Base-by-base conservation (phyloP, 2,329 filamentous ascomycete genomes). In the Aureobasidium pullulans region DNA sequence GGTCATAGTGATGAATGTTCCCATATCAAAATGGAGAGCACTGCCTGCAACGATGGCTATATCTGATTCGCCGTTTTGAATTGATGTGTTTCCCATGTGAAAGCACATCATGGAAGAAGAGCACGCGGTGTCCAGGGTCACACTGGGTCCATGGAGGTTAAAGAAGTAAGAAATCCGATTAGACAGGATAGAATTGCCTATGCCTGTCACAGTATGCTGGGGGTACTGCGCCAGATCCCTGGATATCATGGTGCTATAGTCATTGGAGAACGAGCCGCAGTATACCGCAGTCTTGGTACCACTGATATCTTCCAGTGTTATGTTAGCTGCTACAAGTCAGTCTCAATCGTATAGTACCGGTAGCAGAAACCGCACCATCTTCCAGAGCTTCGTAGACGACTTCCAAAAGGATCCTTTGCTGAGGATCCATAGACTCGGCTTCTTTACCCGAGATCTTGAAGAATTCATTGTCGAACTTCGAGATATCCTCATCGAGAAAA, bases 41-140 rank as follows among this genome's bases (percentile, higher is more conserved):
- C n/a, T n/a, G n/a, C n/a, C n/a, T n/a, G n/a, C n/a, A n/a, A n/a
- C n/a, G n/a, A n/a, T n/a, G n/a, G n/a, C n/a, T n/a, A n/a, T n/a
- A n/a, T n/a, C n/a, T n/a, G n/a, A n/a, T n/a, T n/a, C n/a, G n/a
- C n/a, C n/a, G n/a, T n/a, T n/a, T n/a, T n/a, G n/a, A n/a, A n/a
- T n/a, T n/a, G n/a, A n/a, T n/a, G n/a, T n/a, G n/a, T n/a, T n/a
- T n/a, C n/a, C n/a, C n/a, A n/a, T 44, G 23, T 37, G 23, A 28
- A 15, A 16, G 19, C 3, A 29, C 65, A 84, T 85, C 0, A 86
- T 19, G 13, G 5, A 11, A 6, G 31, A 16, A 1, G 75, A 77
- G 53, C 77, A 79, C 1, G 76, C 77, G 0, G 77, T 79, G 39
- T 79, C 75, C 11, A 79, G 69, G 0, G 74, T 76, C 64, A 77